A percentile compares a stretch with the other conserved stretches of the same genome.
Evolutionary conservation across 805 yeast species (phyloP).

Genomic region (Debaryomyces castellii): DNA sequence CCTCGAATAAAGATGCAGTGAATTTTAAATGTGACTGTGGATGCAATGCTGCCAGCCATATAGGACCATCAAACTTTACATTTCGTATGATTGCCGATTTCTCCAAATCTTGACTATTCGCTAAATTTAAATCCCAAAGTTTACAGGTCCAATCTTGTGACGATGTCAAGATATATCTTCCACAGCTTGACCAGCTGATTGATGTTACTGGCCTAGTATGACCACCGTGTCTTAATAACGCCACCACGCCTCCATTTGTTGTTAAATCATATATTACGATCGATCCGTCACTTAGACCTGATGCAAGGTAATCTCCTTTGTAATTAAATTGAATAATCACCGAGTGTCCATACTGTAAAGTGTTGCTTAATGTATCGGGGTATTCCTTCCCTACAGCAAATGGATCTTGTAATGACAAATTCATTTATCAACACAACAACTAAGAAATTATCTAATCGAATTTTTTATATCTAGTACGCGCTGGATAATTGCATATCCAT

Average conservation of each 20-base stretch:
- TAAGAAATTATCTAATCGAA: background rate
- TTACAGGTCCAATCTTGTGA: constrained; percentile 82
- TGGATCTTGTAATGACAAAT: constrained; percentile 82
- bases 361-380: constrained; percentile 79
- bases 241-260: constrained; percentile 56
- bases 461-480: background rate
- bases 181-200: constrained; percentile 71
- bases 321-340: constrained; percentile 67
- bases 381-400: constrained; percentile 88
- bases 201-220: constrained; percentile 77
- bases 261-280: constrained; percentile 73
- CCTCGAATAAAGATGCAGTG: constrained; percentile 67
- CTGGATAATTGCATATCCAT: too few relatives aligned
- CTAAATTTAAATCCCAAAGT: constrained; percentile 68
- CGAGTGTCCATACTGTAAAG: constrained; percentile 63
- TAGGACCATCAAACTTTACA: constrained; percentile 62
- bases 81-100: constrained; percentile 37
- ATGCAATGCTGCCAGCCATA: constrained; percentile 66
- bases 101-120: constrained; percentile 17
- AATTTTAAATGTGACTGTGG: constrained; percentile 49
- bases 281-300: constrained; percentile 74
- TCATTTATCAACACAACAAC: constrained; percentile 45
- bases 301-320: constrained; percentile 83
- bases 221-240: constrained; percentile 47
- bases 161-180: constrained; percentile 64